Base-by-base conservation (phyloP, 1,284 basidiomycete species). In the Schizophyllum commune region DNA sequence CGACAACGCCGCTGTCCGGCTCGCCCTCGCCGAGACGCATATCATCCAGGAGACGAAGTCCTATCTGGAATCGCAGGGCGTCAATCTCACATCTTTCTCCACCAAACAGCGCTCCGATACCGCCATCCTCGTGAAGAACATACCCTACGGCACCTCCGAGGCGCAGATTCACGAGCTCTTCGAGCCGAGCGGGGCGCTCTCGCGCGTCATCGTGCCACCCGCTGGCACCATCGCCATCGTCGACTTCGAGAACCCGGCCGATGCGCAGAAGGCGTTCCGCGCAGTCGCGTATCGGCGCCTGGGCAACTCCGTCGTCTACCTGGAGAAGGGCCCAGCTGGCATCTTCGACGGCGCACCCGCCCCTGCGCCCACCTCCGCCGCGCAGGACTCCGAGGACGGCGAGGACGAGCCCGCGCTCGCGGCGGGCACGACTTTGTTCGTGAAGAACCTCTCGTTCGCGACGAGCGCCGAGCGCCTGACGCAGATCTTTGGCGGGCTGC, bases 1-100 rank as follows among this genome's bases (percentile, higher is more conserved):
- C 0, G 83, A 83, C 59, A 88, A 86, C 63, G 85, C 90, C 0
- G 96, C 96, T 0, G 94, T 98, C 61, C 96, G 95, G 70, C 86
- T 98, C 22, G 96, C 96, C 0, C 80, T 99, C 17, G 96, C 96
- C 0, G 96, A 99, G 75, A 98, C 96, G 15, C 91, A 96, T 66
- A 88, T 98, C 70, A 96, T 99, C 60, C 86, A 92, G 65, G 96
- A 98, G 73, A 98, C 96, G 0, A 97, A 96, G 70, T 77, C 88
- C 1, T 98, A 90, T 74, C 87, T 94, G 32, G 90, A 93, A 69
- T 83, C 79, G 22, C 86, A 87, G 65, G 89, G 89, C 22, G 83
- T 90, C 62, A 71, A 84, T 20, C 73, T 90, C 5, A 79, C 83
- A 0, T 77, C 85, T 0, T 86, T 89, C 64, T 76, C 81, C 1